Evolutionary conservation across 257 asterid species (phyloP), one percentile per base, ranked within the genome.

Genomic region (Ophiorrhiza pumila): DNA sequence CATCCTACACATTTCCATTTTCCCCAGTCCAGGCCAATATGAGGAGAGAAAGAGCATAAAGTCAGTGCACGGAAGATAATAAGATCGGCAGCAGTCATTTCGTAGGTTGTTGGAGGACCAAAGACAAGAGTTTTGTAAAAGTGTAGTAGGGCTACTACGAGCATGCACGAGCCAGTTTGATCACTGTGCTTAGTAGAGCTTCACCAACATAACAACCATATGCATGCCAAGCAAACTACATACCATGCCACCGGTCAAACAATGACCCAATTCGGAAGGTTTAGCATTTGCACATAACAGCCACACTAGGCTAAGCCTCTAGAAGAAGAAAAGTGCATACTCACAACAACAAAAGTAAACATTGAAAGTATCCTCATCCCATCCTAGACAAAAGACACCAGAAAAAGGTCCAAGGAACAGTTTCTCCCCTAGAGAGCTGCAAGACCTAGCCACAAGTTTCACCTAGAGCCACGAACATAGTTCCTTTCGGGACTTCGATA

Each of bases 391-490:
- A 23, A 62, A 17, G 34, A 27, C 3, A 2, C 0, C 61, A 14
- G 42, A 34, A 57, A 61, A 73, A 7, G 11, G 41, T 46, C 55
- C 27, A 42, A 39, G 37, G 15, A 71, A 56, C 34, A 9, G 27
- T 66, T 68, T 32, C 39, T n/a, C 82, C 22, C 39, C 45, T 23
- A 12, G 4, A 50, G 17, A 35, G 67, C 23, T 1, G 10, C 2
- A 20, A 17, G 10, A 13, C 41, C 46, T 23, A 39, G 60, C 10
- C 31, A 46, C 73, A 50, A 27, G 55, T 72, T 82, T 86, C 88
- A 88, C 81, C 91, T 80, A 72, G 90, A 81, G 70, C 93, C 95
- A 67, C 91, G 90, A 43, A 81, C 74, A 74, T 86, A 90, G 84
- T 70, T 71, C 78, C 89, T 83, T 60, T 79, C 90, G 62, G 74